Evolutionary conservation across 805 yeast species (phyloP).

Genomic region (Cyberlindnera xishuangbannaensis): DNA sequence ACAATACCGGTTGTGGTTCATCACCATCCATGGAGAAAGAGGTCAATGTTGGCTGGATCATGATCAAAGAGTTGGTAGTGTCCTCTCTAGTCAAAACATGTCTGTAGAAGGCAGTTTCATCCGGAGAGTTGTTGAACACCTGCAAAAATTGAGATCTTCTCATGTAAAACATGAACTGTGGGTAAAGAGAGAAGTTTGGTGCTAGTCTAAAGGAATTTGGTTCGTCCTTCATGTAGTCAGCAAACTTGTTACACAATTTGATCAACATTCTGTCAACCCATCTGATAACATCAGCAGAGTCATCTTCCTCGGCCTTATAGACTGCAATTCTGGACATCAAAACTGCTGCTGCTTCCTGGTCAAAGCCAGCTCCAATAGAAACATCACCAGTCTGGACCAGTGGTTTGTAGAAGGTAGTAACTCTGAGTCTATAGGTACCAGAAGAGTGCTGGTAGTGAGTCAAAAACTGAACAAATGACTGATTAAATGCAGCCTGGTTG

Average conservation of each 20-base stretch:
- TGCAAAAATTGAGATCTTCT: constrained; percentile 61
- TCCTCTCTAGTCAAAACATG: constrained; percentile 61
- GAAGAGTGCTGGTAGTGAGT: constrained; percentile 95
- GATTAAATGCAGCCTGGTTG: constrained; percentile 31
- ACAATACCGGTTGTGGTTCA: constrained; percentile 58
- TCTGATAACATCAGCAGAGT: constrained; percentile 36
- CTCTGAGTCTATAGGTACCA: constrained; percentile 83
- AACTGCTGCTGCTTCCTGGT: constrained; percentile 66
- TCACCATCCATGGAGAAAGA: constrained; percentile 38
- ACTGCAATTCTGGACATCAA: constrained; percentile 52
- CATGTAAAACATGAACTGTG: constrained; percentile 63
- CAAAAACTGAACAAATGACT: constrained; percentile 68
- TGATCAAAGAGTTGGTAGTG: constrained; percentile 50
- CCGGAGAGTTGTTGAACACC: constrained; percentile 66
- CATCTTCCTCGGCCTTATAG: constrained; percentile 25
- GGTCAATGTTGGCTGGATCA: constrained; percentile 67
- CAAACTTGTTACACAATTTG: constrained; percentile 41
- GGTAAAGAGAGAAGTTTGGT: constrained; percentile 45
- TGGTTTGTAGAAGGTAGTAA: constrained; percentile 72
- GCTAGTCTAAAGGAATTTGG: constrained; percentile 46
- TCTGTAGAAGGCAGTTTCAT: constrained; percentile 61
- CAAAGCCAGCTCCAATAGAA: constrained; percentile 59
- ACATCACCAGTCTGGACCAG: constrained; percentile 57
- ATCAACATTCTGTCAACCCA: constrained; percentile 45
- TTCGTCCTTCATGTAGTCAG: constrained; percentile 41